These are phyloP conservation scores for Penicillium sp. DNA, from an alignment of 2,329 filamentous ascomycete genomes.

Conservation along the genomic window DNA sequence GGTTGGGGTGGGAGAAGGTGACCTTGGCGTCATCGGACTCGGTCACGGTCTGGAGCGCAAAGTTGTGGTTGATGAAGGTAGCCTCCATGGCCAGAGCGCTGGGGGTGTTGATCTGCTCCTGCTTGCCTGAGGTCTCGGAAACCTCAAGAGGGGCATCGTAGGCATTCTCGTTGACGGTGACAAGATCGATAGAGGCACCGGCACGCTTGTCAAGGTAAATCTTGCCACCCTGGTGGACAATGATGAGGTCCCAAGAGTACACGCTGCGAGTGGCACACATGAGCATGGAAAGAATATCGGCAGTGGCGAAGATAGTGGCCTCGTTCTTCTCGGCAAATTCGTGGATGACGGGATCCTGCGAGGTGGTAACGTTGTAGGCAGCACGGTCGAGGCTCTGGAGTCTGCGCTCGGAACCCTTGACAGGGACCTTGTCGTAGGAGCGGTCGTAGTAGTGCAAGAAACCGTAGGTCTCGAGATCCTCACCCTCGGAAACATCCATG, in stretches of 20 bases:
- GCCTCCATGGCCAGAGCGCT: slow-evolving; percentile 88
- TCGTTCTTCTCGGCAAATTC: slow-evolving; percentile 94
- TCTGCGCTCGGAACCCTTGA: slow-evolving; percentile 82
- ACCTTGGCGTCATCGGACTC: slow-evolving; percentile 75
- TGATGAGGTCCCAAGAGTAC: slow-evolving; percentile 97
- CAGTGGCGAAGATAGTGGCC: slow-evolving; percentile 93
- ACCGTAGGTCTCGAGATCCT: slow-evolving; percentile 90
- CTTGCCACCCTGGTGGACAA: slow-evolving; percentile 88
- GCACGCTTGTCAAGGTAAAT: slow-evolving; percentile 99
- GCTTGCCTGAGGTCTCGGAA: slow-evolving; percentile 64
- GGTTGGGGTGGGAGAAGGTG: slow-evolving; percentile 81
- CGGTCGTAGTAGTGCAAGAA: slow-evolving; percentile 99
- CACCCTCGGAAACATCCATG: slow-evolving; percentile 86
- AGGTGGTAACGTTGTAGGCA: slow-evolving; percentile 96
- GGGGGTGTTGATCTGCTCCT: slow-evolving; percentile 94
- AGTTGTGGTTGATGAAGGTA: slow-evolving; percentile 99
- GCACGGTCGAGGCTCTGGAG: slow-evolving; percentile 86
- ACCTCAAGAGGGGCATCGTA: slow-evolving; percentile 88
- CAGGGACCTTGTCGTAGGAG: slow-evolving; percentile 84
- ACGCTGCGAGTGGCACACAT: slow-evolving; percentile 97
- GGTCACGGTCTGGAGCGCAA: slow-evolving; percentile 87
- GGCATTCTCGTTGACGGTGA: slow-evolving; percentile 98
- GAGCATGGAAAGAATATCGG: slow-evolving; percentile 96
- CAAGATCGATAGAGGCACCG: slow-evolving; percentile 88
- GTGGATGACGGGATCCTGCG: slow-evolving; percentile 92